Conservation (phyloP, 176 grass and related monocot species). For the Carex scoparia region DNA sequence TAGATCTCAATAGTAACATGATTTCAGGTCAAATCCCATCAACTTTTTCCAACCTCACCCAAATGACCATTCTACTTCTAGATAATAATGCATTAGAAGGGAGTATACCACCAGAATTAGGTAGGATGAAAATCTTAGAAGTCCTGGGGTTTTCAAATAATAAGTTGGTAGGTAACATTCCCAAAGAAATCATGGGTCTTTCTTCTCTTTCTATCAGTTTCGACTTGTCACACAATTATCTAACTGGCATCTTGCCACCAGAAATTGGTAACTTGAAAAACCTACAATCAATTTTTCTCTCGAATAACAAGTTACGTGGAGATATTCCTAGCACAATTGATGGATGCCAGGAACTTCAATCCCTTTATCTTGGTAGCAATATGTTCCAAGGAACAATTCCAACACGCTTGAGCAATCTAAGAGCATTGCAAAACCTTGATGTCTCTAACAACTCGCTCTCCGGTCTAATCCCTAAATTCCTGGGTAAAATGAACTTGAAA, state of each 20-base stretch:
- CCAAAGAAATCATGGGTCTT: constrained; percentile 4
- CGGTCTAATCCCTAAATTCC: not conserved
- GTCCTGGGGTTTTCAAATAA: constrained; percentile 16
- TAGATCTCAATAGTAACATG: not conserved
- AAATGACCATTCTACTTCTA: not conserved
- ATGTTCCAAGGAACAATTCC: constrained; percentile 29
- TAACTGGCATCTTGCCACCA: not conserved
- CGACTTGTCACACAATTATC: not conserved
- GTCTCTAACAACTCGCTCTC: constrained; percentile 5
- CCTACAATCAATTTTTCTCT: not conserved
- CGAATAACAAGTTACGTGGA: constrained; percentile 23
- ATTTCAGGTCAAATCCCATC: not conserved
- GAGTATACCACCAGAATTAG: not conserved
- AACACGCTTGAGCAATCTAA: constrained; percentile 5
- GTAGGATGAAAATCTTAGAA: not conserved
- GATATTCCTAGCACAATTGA: constrained; percentile 24
- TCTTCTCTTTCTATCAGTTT: not conserved
- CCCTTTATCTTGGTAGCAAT: constrained; percentile 21
- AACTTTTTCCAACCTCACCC: not conserved
- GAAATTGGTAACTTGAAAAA: constrained; percentile 19
- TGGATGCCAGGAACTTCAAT: not conserved
- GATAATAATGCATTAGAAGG: not conserved
- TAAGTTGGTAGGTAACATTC: constrained; percentile 22
- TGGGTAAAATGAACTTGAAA: too few relatives aligned
- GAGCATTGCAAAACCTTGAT: constrained; percentile 5